Percentiles rank a stretch among this genome's conserved stretches.
Conservation (phyloP, 1,284 basidiomycete species). For the Rhodotorula sp. region DNA sequence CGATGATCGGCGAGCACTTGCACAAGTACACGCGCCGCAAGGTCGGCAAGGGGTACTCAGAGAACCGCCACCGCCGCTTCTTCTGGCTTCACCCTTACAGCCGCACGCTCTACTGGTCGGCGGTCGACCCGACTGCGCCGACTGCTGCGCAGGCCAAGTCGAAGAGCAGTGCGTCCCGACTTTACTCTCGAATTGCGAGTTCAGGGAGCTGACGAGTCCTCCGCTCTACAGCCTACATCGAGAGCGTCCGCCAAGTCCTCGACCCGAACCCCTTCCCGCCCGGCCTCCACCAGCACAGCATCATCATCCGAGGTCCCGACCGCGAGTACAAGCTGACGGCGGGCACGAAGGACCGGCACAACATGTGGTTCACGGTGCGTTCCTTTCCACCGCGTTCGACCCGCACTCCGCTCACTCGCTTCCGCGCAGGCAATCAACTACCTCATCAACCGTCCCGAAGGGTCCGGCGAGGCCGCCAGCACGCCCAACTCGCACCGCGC, state of each 20-base stretch:
- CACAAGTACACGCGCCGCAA: conserved; percentile 93
- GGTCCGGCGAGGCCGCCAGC: neutral
- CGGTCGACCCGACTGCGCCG: conserved; percentile 78
- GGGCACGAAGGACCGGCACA: conserved; percentile 87
- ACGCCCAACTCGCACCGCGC: neutral
- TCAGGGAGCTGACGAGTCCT: neutral
- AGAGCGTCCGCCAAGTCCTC: conserved; percentile 80
- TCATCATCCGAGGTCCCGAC: conserved; percentile 86
- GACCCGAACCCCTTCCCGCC: conserved; percentile 92
- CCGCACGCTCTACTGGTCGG: conserved; percentile 95
- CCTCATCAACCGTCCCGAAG: conserved; percentile 65
- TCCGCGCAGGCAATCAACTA: conserved; percentile 72
- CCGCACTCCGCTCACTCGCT: neutral
- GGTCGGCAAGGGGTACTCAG: conserved; percentile 87
- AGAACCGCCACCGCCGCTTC: conserved; percentile 89
- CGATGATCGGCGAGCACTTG: conserved; percentile 98
- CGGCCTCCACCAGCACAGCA: conserved; percentile 85
- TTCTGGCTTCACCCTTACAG: conserved; percentile 99
- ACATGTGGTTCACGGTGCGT: conserved; percentile 78
- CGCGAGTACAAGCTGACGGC: conserved; percentile 98
- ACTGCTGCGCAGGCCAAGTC: conserved; percentile 83
- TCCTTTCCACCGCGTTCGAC: conserved; percentile 5
- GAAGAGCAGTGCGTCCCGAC: conserved; percentile 79
- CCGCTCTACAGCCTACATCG: conserved; percentile 80
- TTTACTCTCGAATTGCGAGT: neutral